Percentiles rank a stretch among this genome's conserved stretches.
phyloP scores from a whole-genome alignment of 495 filamentous ascomycete species.

The Aspergillus incahuasiensis region DNA sequence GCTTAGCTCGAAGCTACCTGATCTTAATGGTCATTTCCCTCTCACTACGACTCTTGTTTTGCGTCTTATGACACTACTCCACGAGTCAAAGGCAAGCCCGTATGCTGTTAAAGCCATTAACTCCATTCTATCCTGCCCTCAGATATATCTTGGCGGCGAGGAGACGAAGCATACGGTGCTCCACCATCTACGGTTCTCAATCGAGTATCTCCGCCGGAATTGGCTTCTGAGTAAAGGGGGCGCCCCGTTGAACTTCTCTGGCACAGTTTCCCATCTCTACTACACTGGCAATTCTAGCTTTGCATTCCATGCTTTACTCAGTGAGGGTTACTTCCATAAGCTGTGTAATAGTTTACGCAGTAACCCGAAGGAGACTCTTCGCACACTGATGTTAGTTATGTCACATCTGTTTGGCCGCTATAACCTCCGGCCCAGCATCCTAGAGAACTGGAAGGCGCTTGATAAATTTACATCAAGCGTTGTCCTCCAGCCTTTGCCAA shows the following conservation, averaged over 20 bases:
- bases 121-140: constrained; percentile 61
- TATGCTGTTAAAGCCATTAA: constrained; percentile 59
- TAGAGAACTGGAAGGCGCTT: constrained; percentile 36
- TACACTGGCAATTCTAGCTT: constrained; percentile 69
- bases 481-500: constrained; percentile 59
- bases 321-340: constrained; percentile 60
- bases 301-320: constrained; percentile 68
- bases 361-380: constrained; percentile 32
- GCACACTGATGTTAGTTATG: constrained; percentile 59
- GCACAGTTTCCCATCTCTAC: constrained; percentile 62
- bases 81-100: constrained; percentile 56
- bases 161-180: constrained; percentile 59
- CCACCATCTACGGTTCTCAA: constrained; percentile 73
- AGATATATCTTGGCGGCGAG: constrained; percentile 62
- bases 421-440: constrained; percentile 34
- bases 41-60: constrained; percentile 69
- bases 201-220: constrained; percentile 71
- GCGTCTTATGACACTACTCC: constrained; percentile 60
- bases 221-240: constrained; percentile 55
- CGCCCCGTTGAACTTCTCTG: constrained; percentile 64
- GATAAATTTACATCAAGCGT: constrained; percentile 55
- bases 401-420: constrained; percentile 62
- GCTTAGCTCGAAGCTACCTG: constrained; percentile 65
- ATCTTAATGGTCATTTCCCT: constrained; percentile 73
- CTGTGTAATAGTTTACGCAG: constrained; percentile 49